A percentile compares a stretch with the other conserved stretches of the same genome.
Evolutionary conservation across 345 rosid genomes (phyloP).

Genomic region (Psidium guajava): DNA sequence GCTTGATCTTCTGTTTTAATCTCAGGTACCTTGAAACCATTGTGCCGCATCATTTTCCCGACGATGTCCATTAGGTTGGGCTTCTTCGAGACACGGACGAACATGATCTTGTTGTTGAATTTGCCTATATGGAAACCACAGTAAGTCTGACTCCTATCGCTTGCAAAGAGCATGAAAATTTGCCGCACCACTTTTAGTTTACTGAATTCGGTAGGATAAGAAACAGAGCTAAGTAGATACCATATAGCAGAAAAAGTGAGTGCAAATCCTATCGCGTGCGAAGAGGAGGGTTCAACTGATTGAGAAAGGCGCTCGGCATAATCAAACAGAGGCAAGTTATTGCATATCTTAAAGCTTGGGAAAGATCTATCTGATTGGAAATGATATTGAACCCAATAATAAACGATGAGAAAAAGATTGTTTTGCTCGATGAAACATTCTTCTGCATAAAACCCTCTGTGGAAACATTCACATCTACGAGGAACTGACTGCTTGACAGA

Average conservation of each 20-base stretch:
- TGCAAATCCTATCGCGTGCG: too few relatives aligned
- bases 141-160: not conserved
- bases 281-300: not conserved
- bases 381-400: not conserved
- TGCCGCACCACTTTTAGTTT: not conserved
- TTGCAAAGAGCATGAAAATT: not conserved
- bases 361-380: not conserved
- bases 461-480: not conserved
- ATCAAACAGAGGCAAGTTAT: not conserved
- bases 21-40: not conserved
- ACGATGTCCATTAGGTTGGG: conserved; percentile 3
- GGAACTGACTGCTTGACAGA: too few relatives aligned
- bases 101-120: conserved; percentile 16
- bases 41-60: not conserved
- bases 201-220: not conserved
- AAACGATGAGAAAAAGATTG: not conserved
- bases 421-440: not conserved
- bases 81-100: conserved; percentile 4
- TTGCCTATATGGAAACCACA: conserved; percentile 5
- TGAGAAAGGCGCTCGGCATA: not conserved
- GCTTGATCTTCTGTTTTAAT: conserved; percentile 8
- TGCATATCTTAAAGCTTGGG: not conserved
- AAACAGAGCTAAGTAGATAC: not conserved
- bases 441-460: not conserved
- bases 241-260: too few relatives aligned